These are phyloP conservation scores for Millerago galiae DNA, from an alignment of 805 yeast species.

Conservation along the genomic window DNA sequence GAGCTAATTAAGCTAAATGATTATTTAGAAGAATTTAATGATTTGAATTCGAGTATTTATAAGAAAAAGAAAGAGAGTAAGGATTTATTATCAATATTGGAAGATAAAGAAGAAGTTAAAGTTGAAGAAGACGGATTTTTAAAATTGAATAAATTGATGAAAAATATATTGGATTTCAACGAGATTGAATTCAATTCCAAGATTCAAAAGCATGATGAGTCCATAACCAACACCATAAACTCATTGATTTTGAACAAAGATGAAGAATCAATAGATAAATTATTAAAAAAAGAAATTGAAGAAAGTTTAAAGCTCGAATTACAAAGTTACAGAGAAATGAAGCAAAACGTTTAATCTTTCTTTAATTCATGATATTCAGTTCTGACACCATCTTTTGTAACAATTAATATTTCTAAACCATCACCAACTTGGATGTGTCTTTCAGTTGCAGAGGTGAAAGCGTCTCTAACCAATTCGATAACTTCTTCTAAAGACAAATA, in stretches of 20 bases:
- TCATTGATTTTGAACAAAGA: neutral
- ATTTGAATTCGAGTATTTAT: slow-evolving; percentile 12
- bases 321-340: slow-evolving; percentile 1
- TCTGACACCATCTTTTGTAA: slow-evolving; percentile 89
- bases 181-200: slow-evolving; percentile 4
- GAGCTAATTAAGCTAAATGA: slow-evolving; percentile 64
- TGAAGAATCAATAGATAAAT: slow-evolving; percentile 7
- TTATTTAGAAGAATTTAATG: slow-evolving; percentile 36
- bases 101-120: neutral
- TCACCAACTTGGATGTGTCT: slow-evolving; percentile 99
- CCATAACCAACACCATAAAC: neutral
- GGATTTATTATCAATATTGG: slow-evolving; percentile 13
- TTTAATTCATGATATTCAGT: slow-evolving; percentile 80
- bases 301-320: slow-evolving; percentile 4
- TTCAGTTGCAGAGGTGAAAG: slow-evolving; percentile 94
- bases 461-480: slow-evolving; percentile 81
- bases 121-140: slow-evolving; percentile 8
- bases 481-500: slow-evolving; percentile 80
- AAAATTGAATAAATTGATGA: slow-evolving; percentile 16
- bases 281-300: slow-evolving; percentile 4
- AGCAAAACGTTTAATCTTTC: slow-evolving; percentile 53
- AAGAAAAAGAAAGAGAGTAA: neutral
- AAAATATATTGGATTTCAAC: slow-evolving; percentile 17
- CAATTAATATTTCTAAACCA: slow-evolving; percentile 83
- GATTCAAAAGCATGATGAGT: neutral